Conservation (phyloP, 2,329 filamentous ascomycete species). For the Beauveria brongniartii region DNA sequence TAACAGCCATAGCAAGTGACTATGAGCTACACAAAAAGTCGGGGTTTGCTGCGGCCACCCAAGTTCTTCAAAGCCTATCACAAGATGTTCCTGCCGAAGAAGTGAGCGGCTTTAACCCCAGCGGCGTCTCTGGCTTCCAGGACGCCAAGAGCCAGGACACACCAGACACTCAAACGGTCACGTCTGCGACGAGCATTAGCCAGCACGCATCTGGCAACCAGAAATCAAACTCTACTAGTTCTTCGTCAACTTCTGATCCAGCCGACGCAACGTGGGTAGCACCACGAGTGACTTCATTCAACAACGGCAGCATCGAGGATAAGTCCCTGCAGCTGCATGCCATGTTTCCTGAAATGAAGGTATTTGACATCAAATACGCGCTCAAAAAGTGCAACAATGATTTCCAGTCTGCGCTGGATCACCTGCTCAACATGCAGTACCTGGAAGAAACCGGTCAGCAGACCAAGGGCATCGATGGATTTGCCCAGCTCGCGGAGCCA, state of each 20-base stretch:
- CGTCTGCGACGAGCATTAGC: constrained; percentile 21
- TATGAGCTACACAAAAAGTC: constrained; percentile 51
- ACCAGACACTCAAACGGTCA: constrained; percentile 17
- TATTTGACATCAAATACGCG: constrained; percentile 56
- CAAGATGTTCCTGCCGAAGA: constrained; percentile 59
- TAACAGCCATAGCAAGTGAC: constrained; percentile 69
- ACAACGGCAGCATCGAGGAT: constrained; percentile 42
- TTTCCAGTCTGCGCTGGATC: constrained; percentile 64
- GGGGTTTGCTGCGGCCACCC: constrained; percentile 45
- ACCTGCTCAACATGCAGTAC: constrained; percentile 70
- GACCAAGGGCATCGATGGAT: constrained; percentile 74
- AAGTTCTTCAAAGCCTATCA: constrained; percentile 58
- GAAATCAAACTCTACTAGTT: constrained; percentile 23
- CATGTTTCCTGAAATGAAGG: constrained; percentile 65
- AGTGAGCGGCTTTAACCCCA: constrained; percentile 68
- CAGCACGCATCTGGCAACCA: constrained; percentile 20
- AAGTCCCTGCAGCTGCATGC: constrained; percentile 56
- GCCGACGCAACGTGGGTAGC: constrained; percentile 17
- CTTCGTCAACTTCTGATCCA: constrained; percentile 18
- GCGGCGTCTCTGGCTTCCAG: constrained; percentile 50
- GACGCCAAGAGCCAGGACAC: constrained; percentile 20
- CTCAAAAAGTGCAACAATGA: constrained; percentile 61
- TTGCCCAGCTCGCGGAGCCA: constrained; percentile 47
- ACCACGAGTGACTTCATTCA: constrained; percentile 26
- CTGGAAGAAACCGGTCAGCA: constrained; percentile 59